Base-by-base conservation (phyloP, 2,329 filamentous ascomycete genomes). In the Penicillium brasilianum region DNA sequence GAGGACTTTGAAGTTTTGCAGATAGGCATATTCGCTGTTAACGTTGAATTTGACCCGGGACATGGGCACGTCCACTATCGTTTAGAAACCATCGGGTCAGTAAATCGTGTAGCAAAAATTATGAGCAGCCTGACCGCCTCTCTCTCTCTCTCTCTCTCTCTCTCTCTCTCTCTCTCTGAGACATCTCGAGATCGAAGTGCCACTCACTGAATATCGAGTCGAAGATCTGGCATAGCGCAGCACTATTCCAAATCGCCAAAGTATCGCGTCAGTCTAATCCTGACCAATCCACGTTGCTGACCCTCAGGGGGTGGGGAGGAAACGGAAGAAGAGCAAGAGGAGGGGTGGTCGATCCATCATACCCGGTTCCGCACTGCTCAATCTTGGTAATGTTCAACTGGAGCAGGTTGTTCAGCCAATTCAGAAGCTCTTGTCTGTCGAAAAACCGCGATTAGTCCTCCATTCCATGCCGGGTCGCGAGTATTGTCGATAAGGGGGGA, bases 341-440 rank as follows among this genome's bases (percentile, higher is more conserved):
- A 55, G 62, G 51, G 60, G 57, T 55, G 49, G 61, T 49, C 39
- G 60, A 60, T 66, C 49, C 55, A 64, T 66, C 84, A 72, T 88
- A 98, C 94, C 94, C 95, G 75, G 94, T 98, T 78, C 95, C 95
- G 79, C 94, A 98, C 85, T 99, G 95, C 83, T 99, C 95, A 77
- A 99, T 92, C 82, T 97, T 98, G 73, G 91, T 98, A 73, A 99
- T 88, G 83, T 98, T 99, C 74, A 99, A 90, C 83, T 97, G 93
- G 55, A 99, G 88, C 65, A 99, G 90, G 85, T 91, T 94, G 85
- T 99, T 99, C 69, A 98, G 84, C 95, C 95, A 99, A 82, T 89
- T 87, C 71, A 99, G 85, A 71, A 99, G 88, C 83, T 99, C 95
- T 82, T 99, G 95, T 84, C 95, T 98, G 51, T 36, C 49, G 61